A percentile compares a stretch with the other conserved stretches of the same genome.
Evolutionary conservation across 108 stramenopile species (phyloP).

Genomic region (Aurantiochytrium sp.): DNA sequence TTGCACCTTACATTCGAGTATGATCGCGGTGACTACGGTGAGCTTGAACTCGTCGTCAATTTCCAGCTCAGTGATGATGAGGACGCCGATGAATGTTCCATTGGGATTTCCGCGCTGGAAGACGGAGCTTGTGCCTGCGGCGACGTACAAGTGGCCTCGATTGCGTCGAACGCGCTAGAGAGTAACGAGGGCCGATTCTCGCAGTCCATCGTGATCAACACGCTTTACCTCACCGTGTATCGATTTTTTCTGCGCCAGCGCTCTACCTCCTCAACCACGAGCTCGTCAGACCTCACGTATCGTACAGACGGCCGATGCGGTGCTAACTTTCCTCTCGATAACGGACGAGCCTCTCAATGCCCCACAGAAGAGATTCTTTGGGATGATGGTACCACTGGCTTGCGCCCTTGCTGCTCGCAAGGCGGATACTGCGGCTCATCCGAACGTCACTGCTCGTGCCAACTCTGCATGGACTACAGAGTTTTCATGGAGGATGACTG

Average conservation of each 20-base stretch:
- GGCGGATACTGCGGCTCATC: background rate
- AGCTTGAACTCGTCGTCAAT: background rate
- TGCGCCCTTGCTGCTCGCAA: background rate
- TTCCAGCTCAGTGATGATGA: background rate
- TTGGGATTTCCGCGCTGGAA: background rate
- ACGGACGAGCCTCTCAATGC: background rate
- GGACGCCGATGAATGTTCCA: background rate
- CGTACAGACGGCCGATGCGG: constrained; percentile 1
- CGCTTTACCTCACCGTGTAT: background rate
- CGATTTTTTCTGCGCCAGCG: background rate
- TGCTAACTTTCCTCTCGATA: background rate
- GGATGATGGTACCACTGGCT: constrained; percentile 3
- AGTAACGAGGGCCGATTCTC: background rate
- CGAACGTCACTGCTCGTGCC: background rate
- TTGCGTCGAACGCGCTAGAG: background rate
- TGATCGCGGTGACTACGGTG: background rate
- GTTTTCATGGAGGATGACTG: background rate
- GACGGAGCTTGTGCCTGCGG: background rate
- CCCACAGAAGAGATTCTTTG: constrained; percentile 9
- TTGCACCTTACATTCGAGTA: background rate
- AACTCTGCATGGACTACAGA: background rate
- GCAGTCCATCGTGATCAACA: background rate
- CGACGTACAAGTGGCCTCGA: background rate
- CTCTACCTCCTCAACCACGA: background rate
- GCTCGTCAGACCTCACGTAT: background rate